Base-by-base conservation (phyloP, 2,329 filamentous ascomycete species). In the Diaporthe sp. region DNA sequence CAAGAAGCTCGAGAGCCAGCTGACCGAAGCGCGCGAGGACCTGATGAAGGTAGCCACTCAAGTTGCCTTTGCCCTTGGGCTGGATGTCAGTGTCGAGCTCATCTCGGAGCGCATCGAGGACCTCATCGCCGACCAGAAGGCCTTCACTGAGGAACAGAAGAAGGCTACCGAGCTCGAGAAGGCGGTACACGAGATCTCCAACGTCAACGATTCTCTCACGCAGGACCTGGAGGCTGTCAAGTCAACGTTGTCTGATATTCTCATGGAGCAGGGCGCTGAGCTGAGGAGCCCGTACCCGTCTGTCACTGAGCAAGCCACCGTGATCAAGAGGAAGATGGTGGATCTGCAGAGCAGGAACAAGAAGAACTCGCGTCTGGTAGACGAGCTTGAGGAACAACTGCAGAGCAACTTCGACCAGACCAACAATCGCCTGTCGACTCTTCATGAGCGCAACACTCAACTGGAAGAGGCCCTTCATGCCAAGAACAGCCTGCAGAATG, bases 301-400 rank as follows among this genome's bases (percentile, higher is more conserved):
- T 3, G 83, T 92, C 40, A 81, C 84, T 2, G 89, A 92, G 67
- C 89, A 92, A 79, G 81, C 92, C 30, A 84, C 88, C 35, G 88
- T 89, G 7, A 86, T 96, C 77, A 92, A 92, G 83, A 91, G 91
- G 82, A 92, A 91, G 81, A 91, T 93, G 83, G 80, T 81, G 10
- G 90, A 92, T 57, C 84, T 93, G 30, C 89, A 92, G 79, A 87
- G 83, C 55, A 89, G 89, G 85, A 97, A 97, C 87, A 93, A 95
- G 86, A 98, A 97, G 89, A 97, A 97, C 83, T 94, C 94, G 55
- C 92, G 95, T 30, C 88, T 99, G 17, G 95, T 99, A 12, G 95
- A 98, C 82, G 96, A 99, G 84, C 92, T 99, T 7, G 97, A 99
- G 84, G 96, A 98, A 80, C 97, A 99, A 83, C 91, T 99, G 71